Evolutionary conservation across 352 stramenopile species (phyloP).

Genomic region (Phytophthora sp.): DNA sequence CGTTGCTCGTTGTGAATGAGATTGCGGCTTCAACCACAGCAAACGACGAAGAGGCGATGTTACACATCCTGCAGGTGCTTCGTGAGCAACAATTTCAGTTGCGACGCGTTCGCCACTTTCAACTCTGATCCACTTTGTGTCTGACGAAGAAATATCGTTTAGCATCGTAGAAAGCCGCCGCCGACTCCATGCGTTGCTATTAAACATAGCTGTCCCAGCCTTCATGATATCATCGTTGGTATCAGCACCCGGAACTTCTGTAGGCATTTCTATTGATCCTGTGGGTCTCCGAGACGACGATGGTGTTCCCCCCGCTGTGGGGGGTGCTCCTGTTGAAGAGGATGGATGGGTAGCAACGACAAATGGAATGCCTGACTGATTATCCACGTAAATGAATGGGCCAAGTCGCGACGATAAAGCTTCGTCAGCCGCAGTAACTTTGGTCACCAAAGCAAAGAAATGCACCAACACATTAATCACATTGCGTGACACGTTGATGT

Average conservation of each 20-base stretch:
- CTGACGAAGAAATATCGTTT: conserved; percentile 76
- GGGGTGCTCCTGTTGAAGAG: conserved; percentile 14
- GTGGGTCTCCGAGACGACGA: conserved; percentile 37
- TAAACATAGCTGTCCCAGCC: conserved; percentile 51
- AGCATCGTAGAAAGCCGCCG: conserved; percentile 75
- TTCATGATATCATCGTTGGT: conserved; percentile 54
- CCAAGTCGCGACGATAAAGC: conserved; percentile 58
- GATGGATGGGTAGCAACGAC: conserved; percentile 69
- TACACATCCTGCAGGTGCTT: conserved; percentile 82
- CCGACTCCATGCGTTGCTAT: conserved; percentile 61
- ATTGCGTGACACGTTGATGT: conserved; percentile 84
- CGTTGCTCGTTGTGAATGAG: conserved; percentile 35
- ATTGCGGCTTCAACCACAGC: conserved; percentile 82
- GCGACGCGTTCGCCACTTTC: conserved; percentile 67
- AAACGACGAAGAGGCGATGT: conserved; percentile 76
- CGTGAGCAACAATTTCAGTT: conserved; percentile 83
- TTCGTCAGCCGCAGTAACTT: conserved; percentile 49
- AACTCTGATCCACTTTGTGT: conserved; percentile 72
- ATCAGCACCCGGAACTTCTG: conserved; percentile 47
- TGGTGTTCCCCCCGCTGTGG: conserved; percentile 18
- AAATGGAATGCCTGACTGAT: conserved; percentile 86
- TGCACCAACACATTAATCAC: conserved; percentile 85
- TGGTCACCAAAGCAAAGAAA: conserved; percentile 79
- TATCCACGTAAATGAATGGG: conserved; percentile 88
- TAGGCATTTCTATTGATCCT: conserved; percentile 61